These are phyloP conservation scores for Lepidium sativum DNA, from an alignment of 345 rosid species.

Conservation along the genomic window DNA sequence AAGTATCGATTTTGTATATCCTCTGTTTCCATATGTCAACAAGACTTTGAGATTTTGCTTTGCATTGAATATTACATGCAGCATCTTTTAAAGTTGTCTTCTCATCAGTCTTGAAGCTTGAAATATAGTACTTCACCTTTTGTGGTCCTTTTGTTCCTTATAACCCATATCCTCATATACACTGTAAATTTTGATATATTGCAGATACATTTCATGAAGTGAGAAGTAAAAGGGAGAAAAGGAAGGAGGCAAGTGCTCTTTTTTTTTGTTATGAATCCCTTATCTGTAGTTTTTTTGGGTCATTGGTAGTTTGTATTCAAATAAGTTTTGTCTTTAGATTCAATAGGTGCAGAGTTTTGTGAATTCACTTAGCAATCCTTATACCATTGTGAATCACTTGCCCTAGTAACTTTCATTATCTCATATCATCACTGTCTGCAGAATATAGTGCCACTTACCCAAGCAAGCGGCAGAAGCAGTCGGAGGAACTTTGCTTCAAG, in stretches of 20 bases:
- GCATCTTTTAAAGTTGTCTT: background rate
- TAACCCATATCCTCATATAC: background rate
- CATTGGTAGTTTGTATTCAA: background rate
- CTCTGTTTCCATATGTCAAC: background rate
- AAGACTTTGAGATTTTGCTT: background rate
- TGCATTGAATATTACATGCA: background rate
- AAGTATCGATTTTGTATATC: background rate
- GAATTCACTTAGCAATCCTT: background rate
- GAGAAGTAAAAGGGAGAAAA: conserved; percentile 53
- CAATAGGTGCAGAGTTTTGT: background rate
- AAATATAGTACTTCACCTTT: background rate
- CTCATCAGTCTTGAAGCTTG: background rate
- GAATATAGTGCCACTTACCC: conserved; percentile 28
- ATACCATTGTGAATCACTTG: background rate
- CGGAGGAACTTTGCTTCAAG: conserved; percentile 43
- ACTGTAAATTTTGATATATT: background rate
- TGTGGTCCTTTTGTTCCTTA: background rate
- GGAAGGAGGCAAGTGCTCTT: conserved; percentile 60
- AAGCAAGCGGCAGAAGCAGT: conserved; percentile 38
- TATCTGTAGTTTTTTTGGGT: background rate
- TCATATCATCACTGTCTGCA: conserved; percentile 24
- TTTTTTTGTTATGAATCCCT: background rate
- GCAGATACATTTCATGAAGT: conserved; percentile 96
- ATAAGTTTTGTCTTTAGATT: background rate
- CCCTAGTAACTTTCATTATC: conserved; percentile 2